Evolutionary conservation across 2,329 filamentous ascomycete species (phyloP).

Genomic region (Paecilomyces dactylethromorphus): DNA sequence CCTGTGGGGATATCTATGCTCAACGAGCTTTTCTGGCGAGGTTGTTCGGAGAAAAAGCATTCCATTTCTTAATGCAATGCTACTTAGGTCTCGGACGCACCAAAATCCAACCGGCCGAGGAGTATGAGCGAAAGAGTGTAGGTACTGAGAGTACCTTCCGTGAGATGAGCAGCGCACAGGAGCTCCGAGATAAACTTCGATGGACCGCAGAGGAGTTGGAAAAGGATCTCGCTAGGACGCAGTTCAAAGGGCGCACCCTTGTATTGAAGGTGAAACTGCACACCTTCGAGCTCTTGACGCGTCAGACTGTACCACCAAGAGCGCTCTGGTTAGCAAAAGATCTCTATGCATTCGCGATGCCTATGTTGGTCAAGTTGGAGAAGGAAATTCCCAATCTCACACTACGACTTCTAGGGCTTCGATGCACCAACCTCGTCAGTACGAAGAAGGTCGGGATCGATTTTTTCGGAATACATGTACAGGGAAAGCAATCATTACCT

Average conservation of each 20-base stretch:
- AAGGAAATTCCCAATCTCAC: slow-evolving; percentile 75
- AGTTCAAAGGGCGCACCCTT: slow-evolving; percentile 84
- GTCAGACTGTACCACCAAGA: slow-evolving; percentile 69
- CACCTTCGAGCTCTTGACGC: slow-evolving; percentile 83
- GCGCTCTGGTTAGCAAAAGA: slow-evolving; percentile 71
- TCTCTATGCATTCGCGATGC: slow-evolving; percentile 71
- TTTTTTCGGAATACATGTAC: slow-evolving; percentile 60
- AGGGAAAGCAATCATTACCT: slow-evolving; percentile 14
- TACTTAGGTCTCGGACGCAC: slow-evolving; percentile 84
- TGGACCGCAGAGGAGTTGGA: slow-evolving; percentile 79
- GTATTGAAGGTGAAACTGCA: slow-evolving; percentile 91
- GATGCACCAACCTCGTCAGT: slow-evolving; percentile 80
- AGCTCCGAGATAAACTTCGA: slow-evolving; percentile 71
- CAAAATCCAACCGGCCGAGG: slow-evolving; percentile 75
- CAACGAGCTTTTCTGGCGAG: slow-evolving; percentile 66
- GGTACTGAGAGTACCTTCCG: slow-evolving; percentile 89
- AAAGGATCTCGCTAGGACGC: slow-evolving; percentile 70
- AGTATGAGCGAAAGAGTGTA: slow-evolving; percentile 86
- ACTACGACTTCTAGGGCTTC: slow-evolving; percentile 77
- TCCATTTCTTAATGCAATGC: slow-evolving; percentile 75
- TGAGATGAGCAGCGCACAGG: slow-evolving; percentile 63
- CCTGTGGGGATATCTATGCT: slow-evolving; percentile 78
- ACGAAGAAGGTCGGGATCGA: slow-evolving; percentile 73
- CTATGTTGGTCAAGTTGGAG: slow-evolving; percentile 77
- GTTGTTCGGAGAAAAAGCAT: slow-evolving; percentile 88